Evolutionary conservation across 2,329 filamentous ascomycete genomes (phyloP).

Genomic region (Neoscytalidium dimidiatum): DNA sequence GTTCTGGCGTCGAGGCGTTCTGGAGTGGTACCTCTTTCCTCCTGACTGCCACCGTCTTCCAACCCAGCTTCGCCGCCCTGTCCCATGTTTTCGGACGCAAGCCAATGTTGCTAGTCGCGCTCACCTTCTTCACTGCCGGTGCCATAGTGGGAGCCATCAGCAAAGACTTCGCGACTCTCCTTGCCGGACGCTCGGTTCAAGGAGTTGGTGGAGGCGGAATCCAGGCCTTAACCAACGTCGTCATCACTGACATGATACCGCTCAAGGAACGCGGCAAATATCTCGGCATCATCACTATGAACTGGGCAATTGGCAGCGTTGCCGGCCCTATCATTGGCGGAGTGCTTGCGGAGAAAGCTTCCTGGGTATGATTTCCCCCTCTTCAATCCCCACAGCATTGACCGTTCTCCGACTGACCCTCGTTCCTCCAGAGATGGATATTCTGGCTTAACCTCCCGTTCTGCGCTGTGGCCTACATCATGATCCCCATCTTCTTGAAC

Average conservation of each 20-base stretch:
- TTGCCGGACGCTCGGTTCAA: constrained; percentile 49
- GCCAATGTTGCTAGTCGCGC: constrained; percentile 40
- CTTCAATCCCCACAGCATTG: background rate
- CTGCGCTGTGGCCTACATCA: constrained; percentile 31
- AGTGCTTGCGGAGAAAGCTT: constrained; percentile 25
- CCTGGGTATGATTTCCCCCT: constrained; percentile 22
- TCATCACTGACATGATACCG: constrained; percentile 24
- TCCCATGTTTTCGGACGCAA: constrained; percentile 52
- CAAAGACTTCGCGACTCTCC: constrained; percentile 46
- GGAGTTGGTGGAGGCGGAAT: constrained; percentile 57
- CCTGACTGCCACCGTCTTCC: constrained; percentile 63
- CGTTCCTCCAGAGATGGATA: constrained; percentile 34
- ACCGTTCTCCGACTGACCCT: background rate
- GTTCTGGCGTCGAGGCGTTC: constrained; percentile 54
- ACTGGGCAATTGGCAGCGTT: constrained; percentile 35
- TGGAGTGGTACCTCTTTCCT: constrained; percentile 73
- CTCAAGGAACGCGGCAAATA: constrained; percentile 26
- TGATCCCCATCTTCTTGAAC: constrained; percentile 48
- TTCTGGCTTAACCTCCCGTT: constrained; percentile 44
- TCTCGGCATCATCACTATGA: constrained; percentile 25
- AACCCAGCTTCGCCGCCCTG: constrained; percentile 51
- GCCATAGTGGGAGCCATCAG: constrained; percentile 46
- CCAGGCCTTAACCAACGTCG: constrained; percentile 40
- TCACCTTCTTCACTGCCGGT: constrained; percentile 48
- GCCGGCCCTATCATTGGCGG: constrained; percentile 38